Evolutionary conservation across 2,329 filamentous ascomycete species (phyloP), one percentile per base, ranked within the genome.

Genomic region (Lithohypha guttulata): DNA sequence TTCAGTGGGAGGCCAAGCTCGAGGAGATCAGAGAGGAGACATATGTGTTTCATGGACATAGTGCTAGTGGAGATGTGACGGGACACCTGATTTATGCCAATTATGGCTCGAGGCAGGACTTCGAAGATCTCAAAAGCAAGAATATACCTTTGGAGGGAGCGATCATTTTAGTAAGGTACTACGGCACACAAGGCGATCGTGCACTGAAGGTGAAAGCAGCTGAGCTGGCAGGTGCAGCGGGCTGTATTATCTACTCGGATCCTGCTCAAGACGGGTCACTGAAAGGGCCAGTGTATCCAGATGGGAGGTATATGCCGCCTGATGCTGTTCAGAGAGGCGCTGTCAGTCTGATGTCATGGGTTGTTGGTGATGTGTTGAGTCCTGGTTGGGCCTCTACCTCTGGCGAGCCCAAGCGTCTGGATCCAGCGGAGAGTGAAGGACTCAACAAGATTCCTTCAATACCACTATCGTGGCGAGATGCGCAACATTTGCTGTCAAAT

Each of bases 191-290:
- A 54, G 66, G 65, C 2, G 82, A 93, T 55, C 68, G 73, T 4
- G 82, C 76, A 2, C 63, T 93, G 51, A 95, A 96, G 59, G 74
- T 98, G 53, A 93, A 89, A 62, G 83, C 84, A 7, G 91, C 91
- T 1, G 84, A 95, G 60, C 59, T 84, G 51, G 84, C 82, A 10
- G 91, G 91, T 2, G 91, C 86, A 47, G 77, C 71, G 2, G 91
- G 89, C 10, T 93, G 85, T 53, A 74, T 98, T 41, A 83, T 94
- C 42, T 98, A 95, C 64, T 93, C 81, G 36, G 91, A 96, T 56
- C 89, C 89, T 0, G 70, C 72, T 1, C 81, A 95, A 35, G 82
- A 93, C 55, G 86, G 86, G 1, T 91, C 87, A 53, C 59, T 73
- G 19, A 74, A 75, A 49, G 87, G 86, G 3, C 68, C 77, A 1